phyloP scores from a whole-genome alignment of 208 protist species.

The Sergeia podlipaevii region DNA sequence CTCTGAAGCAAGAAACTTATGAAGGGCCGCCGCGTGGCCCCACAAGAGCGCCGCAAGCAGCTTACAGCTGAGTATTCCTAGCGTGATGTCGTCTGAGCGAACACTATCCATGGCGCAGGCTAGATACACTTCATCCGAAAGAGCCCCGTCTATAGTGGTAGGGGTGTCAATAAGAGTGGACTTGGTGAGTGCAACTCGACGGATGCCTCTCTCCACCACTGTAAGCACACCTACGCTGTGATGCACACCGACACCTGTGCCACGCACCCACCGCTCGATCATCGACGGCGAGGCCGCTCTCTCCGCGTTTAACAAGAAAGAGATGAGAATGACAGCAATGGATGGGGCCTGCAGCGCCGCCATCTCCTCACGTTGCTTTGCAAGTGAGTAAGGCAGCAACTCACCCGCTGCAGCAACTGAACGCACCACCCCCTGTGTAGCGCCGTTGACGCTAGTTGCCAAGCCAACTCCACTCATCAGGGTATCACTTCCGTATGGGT shows the following conservation, averaged over 20 bases:
- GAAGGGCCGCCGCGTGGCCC: slow-evolving; percentile 18
- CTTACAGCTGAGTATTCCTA: slow-evolving; percentile 61
- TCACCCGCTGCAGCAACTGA: background rate
- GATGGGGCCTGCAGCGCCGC: slow-evolving; percentile 46
- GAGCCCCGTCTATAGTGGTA: slow-evolving; percentile 41
- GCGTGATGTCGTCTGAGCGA: slow-evolving; percentile 41
- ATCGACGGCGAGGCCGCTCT: slow-evolving; percentile 9
- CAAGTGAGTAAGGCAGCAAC: slow-evolving; percentile 25
- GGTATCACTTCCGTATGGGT: too few species aligned
- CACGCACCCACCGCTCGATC: slow-evolving; percentile 31
- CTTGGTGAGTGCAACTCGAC: slow-evolving; percentile 25
- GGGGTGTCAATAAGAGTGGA: slow-evolving; percentile 63
- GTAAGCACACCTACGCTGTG: slow-evolving; percentile 15
- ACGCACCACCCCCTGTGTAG: background rate
- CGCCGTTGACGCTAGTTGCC: too few species aligned
- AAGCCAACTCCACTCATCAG: too few species aligned
- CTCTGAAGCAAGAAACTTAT: slow-evolving; percentile 11
- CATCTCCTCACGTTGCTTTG: slow-evolving; percentile 22
- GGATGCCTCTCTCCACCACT: slow-evolving; percentile 27
- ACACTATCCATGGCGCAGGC: slow-evolving; percentile 32
- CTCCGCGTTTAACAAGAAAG: slow-evolving; percentile 47
- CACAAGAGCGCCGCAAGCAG: slow-evolving; percentile 50
- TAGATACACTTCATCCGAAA: slow-evolving; percentile 83
- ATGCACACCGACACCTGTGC: background rate
- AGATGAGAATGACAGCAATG: slow-evolving; percentile 38